These are phyloP conservation scores for Globisporangium okanoganense DNA, from an alignment of 352 stramenopile species.

Conservation along the genomic window DNA sequence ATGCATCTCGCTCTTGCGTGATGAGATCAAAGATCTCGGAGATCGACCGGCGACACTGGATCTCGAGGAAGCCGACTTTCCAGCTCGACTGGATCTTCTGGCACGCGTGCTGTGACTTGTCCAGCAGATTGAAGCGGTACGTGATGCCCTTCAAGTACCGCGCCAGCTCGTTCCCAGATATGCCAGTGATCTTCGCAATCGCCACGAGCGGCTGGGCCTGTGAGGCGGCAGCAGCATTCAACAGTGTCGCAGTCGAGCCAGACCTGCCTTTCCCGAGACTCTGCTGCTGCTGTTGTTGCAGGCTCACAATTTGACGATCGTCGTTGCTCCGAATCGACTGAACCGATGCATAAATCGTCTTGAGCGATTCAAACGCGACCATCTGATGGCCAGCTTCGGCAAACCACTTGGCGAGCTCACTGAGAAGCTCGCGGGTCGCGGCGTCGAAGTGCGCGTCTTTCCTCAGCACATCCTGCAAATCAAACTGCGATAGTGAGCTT, in stretches of 20 bases:
- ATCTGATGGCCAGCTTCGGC: constrained; percentile 47
- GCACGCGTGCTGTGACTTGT: constrained; percentile 52
- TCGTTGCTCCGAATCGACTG: constrained; percentile 21
- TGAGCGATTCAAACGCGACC: constrained; percentile 52
- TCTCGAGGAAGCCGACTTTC: constrained; percentile 72
- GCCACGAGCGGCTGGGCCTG: constrained; percentile 4
- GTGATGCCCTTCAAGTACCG: constrained; percentile 41
- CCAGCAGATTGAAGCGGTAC: constrained; percentile 32
- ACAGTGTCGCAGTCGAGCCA: neutral
- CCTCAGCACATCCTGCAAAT: constrained; percentile 48
- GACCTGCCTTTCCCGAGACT: neutral
- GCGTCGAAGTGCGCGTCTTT: constrained; percentile 35
- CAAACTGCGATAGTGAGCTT: constrained; percentile 25
- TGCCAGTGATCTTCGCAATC: constrained; percentile 26
- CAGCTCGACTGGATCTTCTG: constrained; percentile 66
- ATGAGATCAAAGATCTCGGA: constrained; percentile 62
- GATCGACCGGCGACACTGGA: constrained; percentile 61
- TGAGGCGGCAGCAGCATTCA: neutral
- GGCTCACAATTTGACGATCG: neutral
- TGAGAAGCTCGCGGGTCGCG: constrained; percentile 27
- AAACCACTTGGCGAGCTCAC: constrained; percentile 40
- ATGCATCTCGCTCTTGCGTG: constrained; percentile 33
- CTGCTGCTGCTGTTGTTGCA: neutral
- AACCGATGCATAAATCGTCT: constrained; percentile 43
- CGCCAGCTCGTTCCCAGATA: constrained; percentile 33